Percentiles rank a stretch among this genome's conserved stretches.
phyloP scores from a whole-genome alignment of 345 rosid genomes.

The Eucalyptus pauciflora region DNA sequence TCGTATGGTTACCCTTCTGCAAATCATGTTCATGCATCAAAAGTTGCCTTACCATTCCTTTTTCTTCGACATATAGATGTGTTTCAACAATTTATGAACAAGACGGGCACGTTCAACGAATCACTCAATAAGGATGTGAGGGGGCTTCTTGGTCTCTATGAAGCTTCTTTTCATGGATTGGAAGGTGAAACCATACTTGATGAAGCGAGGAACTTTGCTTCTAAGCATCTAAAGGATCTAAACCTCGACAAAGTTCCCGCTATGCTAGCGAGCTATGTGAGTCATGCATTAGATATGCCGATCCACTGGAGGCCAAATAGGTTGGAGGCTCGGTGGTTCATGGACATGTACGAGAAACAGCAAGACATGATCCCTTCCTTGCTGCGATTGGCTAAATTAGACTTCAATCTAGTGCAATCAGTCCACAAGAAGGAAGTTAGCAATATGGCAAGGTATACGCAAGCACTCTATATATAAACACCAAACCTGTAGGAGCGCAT shows the following conservation, averaged over 20 bases:
- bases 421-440: not conserved
- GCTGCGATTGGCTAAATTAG: conserved; percentile 7
- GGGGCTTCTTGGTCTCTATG: conserved; percentile 9
- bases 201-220: not conserved
- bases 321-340: conserved; percentile 8
- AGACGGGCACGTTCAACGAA: not conserved
- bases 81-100: conserved; percentile 2
- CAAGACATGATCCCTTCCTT: not conserved
- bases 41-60: not conserved
- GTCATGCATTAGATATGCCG: conserved; percentile 7
- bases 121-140: not conserved
- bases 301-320: not conserved
- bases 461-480: not conserved
- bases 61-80: not conserved
- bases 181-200: conserved; percentile 2
- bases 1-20: no score
- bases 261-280: not conserved
- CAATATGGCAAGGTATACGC: not conserved
- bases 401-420: not conserved
- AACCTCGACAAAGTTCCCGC: not conserved
- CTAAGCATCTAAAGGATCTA: not conserved
- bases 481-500: not conserved
- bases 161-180: conserved; percentile 5
- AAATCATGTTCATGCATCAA: not conserved
- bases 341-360: not conserved